These are phyloP conservation scores for Pythium biforme DNA, from an alignment of 352 stramenopile species.

Conservation along the genomic window DNA sequence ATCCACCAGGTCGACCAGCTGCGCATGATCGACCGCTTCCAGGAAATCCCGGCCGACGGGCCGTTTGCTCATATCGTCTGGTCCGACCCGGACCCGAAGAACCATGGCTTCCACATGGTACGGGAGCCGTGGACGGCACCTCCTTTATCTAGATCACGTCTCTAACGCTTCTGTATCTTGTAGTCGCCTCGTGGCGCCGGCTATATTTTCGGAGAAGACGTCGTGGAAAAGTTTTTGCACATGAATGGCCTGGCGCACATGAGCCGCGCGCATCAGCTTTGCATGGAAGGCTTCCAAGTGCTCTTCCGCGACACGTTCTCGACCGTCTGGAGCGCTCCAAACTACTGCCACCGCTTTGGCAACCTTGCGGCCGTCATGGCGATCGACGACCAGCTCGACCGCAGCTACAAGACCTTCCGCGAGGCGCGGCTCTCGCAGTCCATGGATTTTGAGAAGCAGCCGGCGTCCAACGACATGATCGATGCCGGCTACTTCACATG, in stretches of 20 bases:
- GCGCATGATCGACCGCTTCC: constrained; percentile 77
- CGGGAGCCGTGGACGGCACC: not conserved
- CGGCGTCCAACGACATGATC: constrained; percentile 70
- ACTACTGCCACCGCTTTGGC: constrained; percentile 95
- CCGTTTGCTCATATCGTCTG: constrained; percentile 87
- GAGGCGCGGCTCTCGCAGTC: constrained; percentile 64
- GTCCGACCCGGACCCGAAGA: constrained; percentile 76
- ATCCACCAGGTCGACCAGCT: constrained; percentile 89
- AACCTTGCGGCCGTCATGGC: constrained; percentile 96
- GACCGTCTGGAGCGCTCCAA: constrained; percentile 92
- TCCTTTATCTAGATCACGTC: not conserved
- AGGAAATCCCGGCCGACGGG: constrained; percentile 86
- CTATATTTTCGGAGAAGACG: constrained; percentile 88
- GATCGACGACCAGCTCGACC: constrained; percentile 81
- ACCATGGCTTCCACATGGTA: constrained; percentile 31
- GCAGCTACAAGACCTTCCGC: constrained; percentile 86
- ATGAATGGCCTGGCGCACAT: constrained; percentile 88
- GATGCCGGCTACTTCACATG: constrained; percentile 85
- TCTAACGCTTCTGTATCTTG: not conserved
- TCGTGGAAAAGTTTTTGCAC: constrained; percentile 88
- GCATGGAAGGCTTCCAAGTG: constrained; percentile 95
- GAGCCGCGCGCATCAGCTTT: constrained; percentile 85
- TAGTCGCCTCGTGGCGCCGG: constrained; percentile 75
- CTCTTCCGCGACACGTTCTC: constrained; percentile 90
- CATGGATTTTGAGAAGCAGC: constrained; percentile 69